Evolutionary conservation across 2,329 filamentous ascomycete species (phyloP).

Genomic region (Fonsecaea monophora): DNA sequence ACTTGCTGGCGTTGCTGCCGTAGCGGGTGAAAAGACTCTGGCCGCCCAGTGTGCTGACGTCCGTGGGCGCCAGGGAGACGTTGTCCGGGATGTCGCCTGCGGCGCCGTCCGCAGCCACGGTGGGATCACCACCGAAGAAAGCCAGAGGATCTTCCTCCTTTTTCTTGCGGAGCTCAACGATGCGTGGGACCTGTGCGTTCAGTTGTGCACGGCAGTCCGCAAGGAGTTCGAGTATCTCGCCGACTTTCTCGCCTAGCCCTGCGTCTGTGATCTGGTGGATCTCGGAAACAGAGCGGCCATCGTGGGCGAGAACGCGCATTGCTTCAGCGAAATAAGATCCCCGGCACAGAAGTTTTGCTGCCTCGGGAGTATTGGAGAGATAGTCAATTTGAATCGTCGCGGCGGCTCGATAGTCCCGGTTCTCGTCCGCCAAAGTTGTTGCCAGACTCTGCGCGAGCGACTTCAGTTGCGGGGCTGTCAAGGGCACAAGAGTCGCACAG

Average conservation of each 20-base stretch:
- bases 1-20: slow-evolving; percentile 61
- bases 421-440: slow-evolving; percentile 76
- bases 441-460: slow-evolving; percentile 77
- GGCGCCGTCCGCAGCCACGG: slow-evolving; percentile 55
- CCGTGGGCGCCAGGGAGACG: slow-evolving; percentile 85
- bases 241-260: slow-evolving; percentile 80
- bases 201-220: slow-evolving; percentile 91
- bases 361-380: slow-evolving; percentile 72
- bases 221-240: slow-evolving; percentile 84
- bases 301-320: slow-evolving; percentile 74
- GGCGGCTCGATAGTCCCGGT: slow-evolving; percentile 81
- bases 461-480: slow-evolving; percentile 65
- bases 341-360: slow-evolving; percentile 80
- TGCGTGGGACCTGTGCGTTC: slow-evolving; percentile 80
- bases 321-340: slow-evolving; percentile 88
- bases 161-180: slow-evolving; percentile 79
- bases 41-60: slow-evolving; percentile 75
- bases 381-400: slow-evolving; percentile 83
- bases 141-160: slow-evolving; percentile 84
- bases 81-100: slow-evolving; percentile 84
- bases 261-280: slow-evolving; percentile 74
- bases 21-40: slow-evolving; percentile 93
- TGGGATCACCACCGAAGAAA: slow-evolving; percentile 82
- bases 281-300: slow-evolving; percentile 63
- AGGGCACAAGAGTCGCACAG: slow-evolving; percentile 72